phyloP scores from a whole-genome alignment of 768 basidiomycete species.

The Leccinum boreale region DNA sequence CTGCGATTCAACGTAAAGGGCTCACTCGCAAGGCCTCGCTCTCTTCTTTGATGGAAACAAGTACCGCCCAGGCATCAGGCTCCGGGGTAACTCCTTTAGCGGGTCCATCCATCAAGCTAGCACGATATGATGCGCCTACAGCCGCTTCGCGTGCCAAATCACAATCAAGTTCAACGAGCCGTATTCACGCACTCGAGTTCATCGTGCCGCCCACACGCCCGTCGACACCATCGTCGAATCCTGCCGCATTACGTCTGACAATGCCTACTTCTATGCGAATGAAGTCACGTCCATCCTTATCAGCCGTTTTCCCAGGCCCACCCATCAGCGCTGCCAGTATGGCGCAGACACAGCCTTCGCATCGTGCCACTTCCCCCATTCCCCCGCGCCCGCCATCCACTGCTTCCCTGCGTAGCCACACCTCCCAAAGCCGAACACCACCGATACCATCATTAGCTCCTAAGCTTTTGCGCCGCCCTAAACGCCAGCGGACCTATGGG shows the following conservation, averaged over 20 bases:
- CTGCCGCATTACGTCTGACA: slow-evolving; percentile 75
- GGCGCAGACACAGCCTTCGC: slow-evolving; percentile 31
- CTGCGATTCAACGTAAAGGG: slow-evolving; percentile 52
- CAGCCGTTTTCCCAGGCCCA: slow-evolving; percentile 64
- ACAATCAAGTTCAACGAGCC: slow-evolving; percentile 62
- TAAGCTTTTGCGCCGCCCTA: slow-evolving; percentile 72
- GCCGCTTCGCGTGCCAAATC: slow-evolving; percentile 78
- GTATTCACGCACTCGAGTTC: slow-evolving; percentile 56
- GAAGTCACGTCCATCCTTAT: slow-evolving; percentile 71
- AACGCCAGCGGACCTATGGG: slow-evolving; percentile 72
- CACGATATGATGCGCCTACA: slow-evolving; percentile 75
- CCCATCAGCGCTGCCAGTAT: slow-evolving; percentile 24
- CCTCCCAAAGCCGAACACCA: slow-evolving; percentile 24
- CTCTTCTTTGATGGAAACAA: slow-evolving; percentile 67
- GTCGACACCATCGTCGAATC: slow-evolving; percentile 75
- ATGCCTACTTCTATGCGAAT: slow-evolving; percentile 81
- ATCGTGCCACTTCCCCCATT: slow-evolving; percentile 57
- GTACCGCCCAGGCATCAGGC: slow-evolving; percentile 53
- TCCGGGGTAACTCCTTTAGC: slow-evolving; percentile 39
- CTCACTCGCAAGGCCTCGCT: slow-evolving; percentile 76
- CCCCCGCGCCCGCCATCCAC: slow-evolving; percentile 60
- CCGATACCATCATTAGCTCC: slow-evolving; percentile 47
- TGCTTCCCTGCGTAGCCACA: slow-evolving; percentile 41
- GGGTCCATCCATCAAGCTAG: slow-evolving; percentile 36
- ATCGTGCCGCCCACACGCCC: slow-evolving; percentile 75